Base-by-base conservation (phyloP, 2,329 filamentous ascomycete species). In the Hypoxylon rubiginosum region DNA sequence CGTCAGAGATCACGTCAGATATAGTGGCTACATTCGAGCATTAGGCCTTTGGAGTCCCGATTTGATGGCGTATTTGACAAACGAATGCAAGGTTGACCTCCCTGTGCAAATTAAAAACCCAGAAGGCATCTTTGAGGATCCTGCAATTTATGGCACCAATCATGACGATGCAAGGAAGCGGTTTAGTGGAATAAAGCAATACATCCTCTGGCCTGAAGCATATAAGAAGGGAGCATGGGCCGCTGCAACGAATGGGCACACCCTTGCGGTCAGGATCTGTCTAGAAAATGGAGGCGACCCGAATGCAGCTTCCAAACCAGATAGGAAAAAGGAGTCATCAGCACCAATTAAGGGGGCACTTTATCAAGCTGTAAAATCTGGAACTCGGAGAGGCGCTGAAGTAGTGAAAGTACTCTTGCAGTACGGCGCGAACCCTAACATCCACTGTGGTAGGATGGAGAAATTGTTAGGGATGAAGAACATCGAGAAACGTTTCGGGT, bases 241-340 rank as follows among this genome's bases (percentile, higher is more conserved):
- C 0, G 51, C 60, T 19, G 9, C 8, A 5, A 1, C 0, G 1
- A 1, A 0, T n/a, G 3, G n/a, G 13, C 24, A 7, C 13, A 24
- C 9, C 19, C 2, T 46, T n/a, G 19, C 30, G 32, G 7, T 46
- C 7, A 54, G 4, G 11, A 51, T 67, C 19, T 67, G 64, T 17
- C 28, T 67, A 13, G 64, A 67, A 51, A 67, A 67, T 49, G 60
- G 60, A 26, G 60, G 26, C 17, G 11, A 64, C 21, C 63, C 58
- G 6, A 55, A 66, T 41, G 39, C 9, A 43, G 39, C 5, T 30
- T 34, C 9, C 15, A 1, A 15, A 6, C 2, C 17, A 43, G 2
- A 13, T 15, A 34, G 10, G 10, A 15, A 11, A 49, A 34, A 1
- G 19, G 3, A 32, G 7, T 4, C 21, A 24, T 4, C 21, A 24